Evolutionary conservation across 768 basidiomycete genomes (phyloP).

Genomic region (Dentipellis sp.): DNA sequence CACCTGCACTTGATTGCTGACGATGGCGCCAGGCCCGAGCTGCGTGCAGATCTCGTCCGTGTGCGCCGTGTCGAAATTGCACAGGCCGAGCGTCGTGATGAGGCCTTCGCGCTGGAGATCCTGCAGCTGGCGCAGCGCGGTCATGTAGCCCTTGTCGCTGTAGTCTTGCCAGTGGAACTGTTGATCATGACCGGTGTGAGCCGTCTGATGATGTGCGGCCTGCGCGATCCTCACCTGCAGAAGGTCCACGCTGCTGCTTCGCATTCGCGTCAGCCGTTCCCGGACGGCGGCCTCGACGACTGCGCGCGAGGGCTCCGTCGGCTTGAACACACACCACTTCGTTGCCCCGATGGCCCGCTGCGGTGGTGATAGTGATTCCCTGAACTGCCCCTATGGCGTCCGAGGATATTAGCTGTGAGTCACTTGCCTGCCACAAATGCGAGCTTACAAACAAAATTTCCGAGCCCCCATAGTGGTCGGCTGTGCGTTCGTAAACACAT

Average conservation of each 20-base stretch:
- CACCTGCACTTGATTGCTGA: slow-evolving; percentile 82
- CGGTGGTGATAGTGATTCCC: slow-evolving; percentile 31
- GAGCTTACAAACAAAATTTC: slow-evolving; percentile 64
- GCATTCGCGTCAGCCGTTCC: slow-evolving; percentile 67
- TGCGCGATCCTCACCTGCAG: slow-evolving; percentile 44
- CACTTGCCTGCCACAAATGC: neutral
- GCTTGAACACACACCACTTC: slow-evolving; percentile 79
- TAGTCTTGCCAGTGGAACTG: slow-evolving; percentile 82
- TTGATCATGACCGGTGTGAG: neutral
- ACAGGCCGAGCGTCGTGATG: slow-evolving; percentile 62
- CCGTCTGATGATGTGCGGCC: neutral
- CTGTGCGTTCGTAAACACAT: slow-evolving; percentile 25
- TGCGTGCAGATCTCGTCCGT: slow-evolving; percentile 76
- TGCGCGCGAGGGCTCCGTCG: slow-evolving; percentile 37
- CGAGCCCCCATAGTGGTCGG: slow-evolving; percentile 82
- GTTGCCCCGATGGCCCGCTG: slow-evolving; percentile 56
- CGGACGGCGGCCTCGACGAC: slow-evolving; percentile 54
- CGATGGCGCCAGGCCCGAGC: slow-evolving; percentile 59
- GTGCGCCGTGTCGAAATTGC: slow-evolving; percentile 70
- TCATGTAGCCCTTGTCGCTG: slow-evolving; percentile 37
- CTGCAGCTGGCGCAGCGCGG: slow-evolving; percentile 40
- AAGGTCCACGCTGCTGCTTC: slow-evolving; percentile 49
- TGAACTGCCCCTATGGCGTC: slow-evolving; percentile 57
- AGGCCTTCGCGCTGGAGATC: slow-evolving; percentile 51
- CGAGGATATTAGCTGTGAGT: neutral